Base-by-base conservation (phyloP, 331 rosid genomes). In the Saraca asoca region DNA sequence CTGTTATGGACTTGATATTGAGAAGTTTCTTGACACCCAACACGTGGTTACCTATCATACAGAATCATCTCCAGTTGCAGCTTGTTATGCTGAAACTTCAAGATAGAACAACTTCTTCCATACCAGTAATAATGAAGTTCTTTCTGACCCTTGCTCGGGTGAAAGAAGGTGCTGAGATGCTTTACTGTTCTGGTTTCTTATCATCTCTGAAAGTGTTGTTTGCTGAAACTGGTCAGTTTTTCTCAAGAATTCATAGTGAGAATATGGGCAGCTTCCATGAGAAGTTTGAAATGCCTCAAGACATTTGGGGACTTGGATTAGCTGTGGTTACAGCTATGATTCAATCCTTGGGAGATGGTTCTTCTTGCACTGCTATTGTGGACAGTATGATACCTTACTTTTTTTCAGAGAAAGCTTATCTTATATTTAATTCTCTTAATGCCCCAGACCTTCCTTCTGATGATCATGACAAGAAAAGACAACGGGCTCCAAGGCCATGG, bases 151-250 rank as follows among this genome's bases (percentile, higher is more conserved):
- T 93, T 51, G 90, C 95, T 48, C 94, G 78, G 66, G 85, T 90
- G 45, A 86, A 81, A 72, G 97, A 80, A 76, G 97, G 96, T 72
- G 96, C 98, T 58, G 95, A 85, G 68, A 79, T 93, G 91, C 98
- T 93, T 69, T 75, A 82, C 62, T 58, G 64, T 72, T 70, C 80
- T 66, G 96, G 97, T 41, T 82, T 93, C 83, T 76, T 87, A 64
- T 84, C 90, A 7, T 82, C 91, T 67, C 77, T 93, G 62, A 85
- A 87, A 78, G 71, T 83, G 60, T 69, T 93, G 65, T 86, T 87
- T 62, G 33, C 85, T 64, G 87, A 81, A 52, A 77, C 71, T 53
- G 85, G 76, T 64, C 79, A 63, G 51, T 53, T 66, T 51, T 66
- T 77, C 77, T 66, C 79, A 2, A 64, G 61, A 56, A 65, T 31